Base-by-base conservation (phyloP, 1,284 basidiomycete species). In the Ceratobasidium sp. region DNA sequence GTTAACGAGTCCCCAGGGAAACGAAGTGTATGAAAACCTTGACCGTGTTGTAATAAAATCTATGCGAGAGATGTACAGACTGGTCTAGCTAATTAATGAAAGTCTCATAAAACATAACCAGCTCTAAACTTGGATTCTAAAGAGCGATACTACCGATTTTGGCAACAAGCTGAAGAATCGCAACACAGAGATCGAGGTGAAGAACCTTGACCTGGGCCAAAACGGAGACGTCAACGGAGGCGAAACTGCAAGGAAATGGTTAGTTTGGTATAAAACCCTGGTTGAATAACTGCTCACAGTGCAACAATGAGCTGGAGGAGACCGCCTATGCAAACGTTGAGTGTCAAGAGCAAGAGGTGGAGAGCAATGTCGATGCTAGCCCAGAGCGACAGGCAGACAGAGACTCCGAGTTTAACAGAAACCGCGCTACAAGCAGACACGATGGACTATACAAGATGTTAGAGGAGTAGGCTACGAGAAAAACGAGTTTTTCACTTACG, bases 251-350 rank as follows among this genome's bases (percentile, higher is more conserved):
- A 57, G 2, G 18, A 46, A 52, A 30, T 1, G 28, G 35, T 59
- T 30, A 61, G 8, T 23, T 38, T 4, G 35, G 11, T 38, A 38
- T 11, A 23, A n/a, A 26, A 16, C 6, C 21, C 6, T 21, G 9
- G 32, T 7, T 26, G 16, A 44, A 54, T 4, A 28, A 32, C 6
- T 0, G 16, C 66, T 55, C 28, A 69, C 66, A 44, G n/a, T 7
- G 28, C 4, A 30, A 44, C 28, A 9, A 46, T 13, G 28, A 52
- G 9, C 16, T 28, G 13, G 52, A 55, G 50, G 41, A 69, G 18
- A 41, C 66, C 66, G 23, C 26, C 41, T 13, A 57, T 2, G 66
- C 66, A 69, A 26, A 57, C 38, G 41, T 69, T 47, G 41, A 69
- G 52, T 1, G 49, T 54, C 35, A 69, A 35, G 23, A 57, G 23